Evolutionary conservation across 2,329 filamentous ascomycete species (phyloP).

Genomic region (Cladophialophora psammophila): DNA sequence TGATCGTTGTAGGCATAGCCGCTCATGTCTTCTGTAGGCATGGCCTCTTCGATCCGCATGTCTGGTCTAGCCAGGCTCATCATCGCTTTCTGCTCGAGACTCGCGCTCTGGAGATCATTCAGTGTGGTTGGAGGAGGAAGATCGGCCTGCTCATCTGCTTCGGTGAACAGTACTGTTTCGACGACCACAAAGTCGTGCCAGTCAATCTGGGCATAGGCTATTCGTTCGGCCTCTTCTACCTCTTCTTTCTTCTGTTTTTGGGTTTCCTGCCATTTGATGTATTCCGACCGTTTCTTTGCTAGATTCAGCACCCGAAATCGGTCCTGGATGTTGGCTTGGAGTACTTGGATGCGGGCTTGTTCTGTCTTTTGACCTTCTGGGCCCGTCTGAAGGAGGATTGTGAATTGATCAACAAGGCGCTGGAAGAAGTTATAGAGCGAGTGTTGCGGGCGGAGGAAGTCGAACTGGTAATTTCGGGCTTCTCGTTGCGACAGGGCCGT

Average conservation of each 20-base stretch:
- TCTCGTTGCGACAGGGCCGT: slow-evolving; percentile 88
- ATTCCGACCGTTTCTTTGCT: slow-evolving; percentile 86
- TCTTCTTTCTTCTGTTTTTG: slow-evolving; percentile 91
- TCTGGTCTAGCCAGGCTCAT: slow-evolving; percentile 79
- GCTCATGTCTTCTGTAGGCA: slow-evolving; percentile 76
- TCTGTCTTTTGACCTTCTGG: slow-evolving; percentile 75
- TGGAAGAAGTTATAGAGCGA: slow-evolving; percentile 96
- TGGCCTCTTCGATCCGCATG: slow-evolving; percentile 90
- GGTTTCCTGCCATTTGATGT: slow-evolving; percentile 80
- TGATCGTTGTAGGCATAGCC: slow-evolving; percentile 58
- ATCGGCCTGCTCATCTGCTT: slow-evolving; percentile 83
- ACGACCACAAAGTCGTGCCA: slow-evolving; percentile 98
- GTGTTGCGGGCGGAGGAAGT: slow-evolving; percentile 94
- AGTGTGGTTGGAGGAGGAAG: slow-evolving; percentile 89
- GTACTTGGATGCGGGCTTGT: slow-evolving; percentile 73
- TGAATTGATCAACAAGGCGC: slow-evolving; percentile 90
- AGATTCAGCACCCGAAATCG: slow-evolving; percentile 80
- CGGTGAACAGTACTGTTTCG: slow-evolving; percentile 91
- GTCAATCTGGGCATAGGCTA: slow-evolving; percentile 84
- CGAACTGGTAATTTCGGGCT: slow-evolving; percentile 89
- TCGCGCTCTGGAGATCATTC: slow-evolving; percentile 90
- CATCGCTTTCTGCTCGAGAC: slow-evolving; percentile 91
- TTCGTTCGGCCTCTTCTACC: slow-evolving; percentile 80
- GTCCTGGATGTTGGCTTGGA: slow-evolving; percentile 78
- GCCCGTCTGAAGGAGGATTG: slow-evolving; percentile 74